These are phyloP conservation scores for Cutaneotrichosporon cavernicola DNA, from an alignment of 1,284 basidiomycete species.

Conservation along the genomic window DNA sequence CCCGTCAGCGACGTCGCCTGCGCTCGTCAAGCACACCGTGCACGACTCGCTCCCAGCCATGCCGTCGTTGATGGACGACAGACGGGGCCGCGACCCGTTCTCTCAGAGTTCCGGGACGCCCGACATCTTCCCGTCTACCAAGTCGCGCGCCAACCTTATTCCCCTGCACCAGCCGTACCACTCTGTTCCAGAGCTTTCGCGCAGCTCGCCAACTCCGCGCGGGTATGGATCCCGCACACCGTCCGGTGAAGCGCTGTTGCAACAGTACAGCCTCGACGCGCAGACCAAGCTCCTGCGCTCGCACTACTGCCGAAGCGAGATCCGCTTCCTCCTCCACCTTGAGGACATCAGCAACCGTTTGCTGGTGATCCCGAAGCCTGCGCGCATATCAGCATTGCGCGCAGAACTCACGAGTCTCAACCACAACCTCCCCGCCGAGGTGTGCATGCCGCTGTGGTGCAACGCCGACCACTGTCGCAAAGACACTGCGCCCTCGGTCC, in stretches of 20 bases:
- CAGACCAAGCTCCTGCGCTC: slow-evolving; percentile 75
- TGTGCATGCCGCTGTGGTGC: slow-evolving; percentile 95
- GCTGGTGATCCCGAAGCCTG: slow-evolving; percentile 87
- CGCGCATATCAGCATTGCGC: slow-evolving; percentile 88
- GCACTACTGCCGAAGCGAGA: slow-evolving; percentile 90
- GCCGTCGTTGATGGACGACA: slow-evolving; percentile 5
- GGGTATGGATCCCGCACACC: slow-evolving; percentile 54
- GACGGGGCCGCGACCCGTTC: slow-evolving; percentile 39
- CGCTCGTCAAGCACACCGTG: slow-evolving; percentile 3
- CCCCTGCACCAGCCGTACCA: slow-evolving; percentile 56
- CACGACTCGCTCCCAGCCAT: slow-evolving; percentile 19
- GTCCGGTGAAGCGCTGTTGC: slow-evolving; percentile 46
- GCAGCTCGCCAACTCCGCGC: slow-evolving; percentile 53
- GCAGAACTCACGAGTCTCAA: slow-evolving; percentile 95
- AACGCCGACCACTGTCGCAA: slow-evolving; percentile 57
- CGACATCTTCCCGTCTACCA: slow-evolving; percentile 7
- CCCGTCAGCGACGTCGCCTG: slow-evolving; percentile 11
- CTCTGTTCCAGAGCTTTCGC: slow-evolving; percentile 58
- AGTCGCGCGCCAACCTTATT: not conserved
- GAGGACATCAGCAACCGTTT: slow-evolving; percentile 93
- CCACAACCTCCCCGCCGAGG: slow-evolving; percentile 89
- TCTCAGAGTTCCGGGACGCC: slow-evolving; percentile 27
- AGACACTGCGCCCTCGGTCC: not conserved
- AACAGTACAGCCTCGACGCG: slow-evolving; percentile 66
- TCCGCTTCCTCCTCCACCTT: slow-evolving; percentile 81